Conservation (phyloP, 345 rosid species). For the Sonneratia alba region DNA sequence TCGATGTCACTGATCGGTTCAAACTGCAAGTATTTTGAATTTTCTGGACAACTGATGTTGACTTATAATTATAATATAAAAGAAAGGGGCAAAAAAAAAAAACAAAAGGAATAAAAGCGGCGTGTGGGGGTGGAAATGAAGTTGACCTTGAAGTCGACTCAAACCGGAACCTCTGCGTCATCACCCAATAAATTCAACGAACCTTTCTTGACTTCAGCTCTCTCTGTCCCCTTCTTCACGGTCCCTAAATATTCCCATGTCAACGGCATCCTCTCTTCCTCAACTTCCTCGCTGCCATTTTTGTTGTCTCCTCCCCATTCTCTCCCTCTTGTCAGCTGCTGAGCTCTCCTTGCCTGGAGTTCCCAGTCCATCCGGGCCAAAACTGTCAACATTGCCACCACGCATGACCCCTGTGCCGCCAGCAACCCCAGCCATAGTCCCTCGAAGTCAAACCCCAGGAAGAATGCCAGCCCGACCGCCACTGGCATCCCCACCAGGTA, state of each 20-base stretch:
- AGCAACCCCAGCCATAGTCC: constrained; percentile 22
- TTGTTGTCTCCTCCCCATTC: too few species aligned
- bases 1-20: too few species aligned
- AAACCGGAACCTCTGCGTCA: too few species aligned
- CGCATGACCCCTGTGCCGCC: constrained; percentile 19
- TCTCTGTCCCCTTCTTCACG: background rate
- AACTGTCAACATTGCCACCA: constrained; percentile 14
- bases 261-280: background rate
- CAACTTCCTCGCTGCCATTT: background rate
- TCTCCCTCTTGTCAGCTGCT: constrained; percentile 7
- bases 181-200: background rate
- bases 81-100: too few species aligned
- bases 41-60: too few species aligned
- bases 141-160: too few species aligned
- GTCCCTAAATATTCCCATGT: background rate
- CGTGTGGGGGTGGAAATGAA: too few species aligned
- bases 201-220: background rate
- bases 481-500: constrained; percentile 34
- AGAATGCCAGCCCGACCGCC: constrained; percentile 19
- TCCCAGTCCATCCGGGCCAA: constrained; percentile 16
- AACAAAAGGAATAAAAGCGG: too few species aligned
- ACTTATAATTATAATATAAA: too few species aligned
- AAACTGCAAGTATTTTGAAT: too few species aligned
- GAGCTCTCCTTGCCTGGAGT: constrained; percentile 14
- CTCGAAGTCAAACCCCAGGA: constrained; percentile 9